Conservation (phyloP, 768 basidiomycete species). For the Termitomyces sp. region DNA sequence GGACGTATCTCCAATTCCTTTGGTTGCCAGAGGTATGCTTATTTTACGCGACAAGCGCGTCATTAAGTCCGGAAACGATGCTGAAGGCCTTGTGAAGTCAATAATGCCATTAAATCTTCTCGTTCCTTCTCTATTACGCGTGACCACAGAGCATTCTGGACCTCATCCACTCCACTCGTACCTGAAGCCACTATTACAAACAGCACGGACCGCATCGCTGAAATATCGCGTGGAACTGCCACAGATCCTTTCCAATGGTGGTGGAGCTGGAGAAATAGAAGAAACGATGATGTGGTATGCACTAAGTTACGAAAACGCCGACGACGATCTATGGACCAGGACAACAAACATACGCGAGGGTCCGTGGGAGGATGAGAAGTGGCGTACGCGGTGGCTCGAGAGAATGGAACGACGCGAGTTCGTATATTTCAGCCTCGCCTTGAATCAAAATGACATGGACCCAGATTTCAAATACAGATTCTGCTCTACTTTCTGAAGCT, state of each 20-base stretch:
- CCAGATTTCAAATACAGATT: conserved; percentile 71
- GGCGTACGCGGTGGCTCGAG: conserved; percentile 53
- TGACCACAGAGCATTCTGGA: conserved; percentile 28
- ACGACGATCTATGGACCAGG: conserved; percentile 22
- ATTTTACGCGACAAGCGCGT: conserved; percentile 2
- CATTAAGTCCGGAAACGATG: neutral
- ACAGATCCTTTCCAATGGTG: conserved; percentile 50
- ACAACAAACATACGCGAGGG: conserved; percentile 20
- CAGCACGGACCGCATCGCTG: conserved; percentile 41
- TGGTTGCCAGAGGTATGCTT: conserved; percentile 70
- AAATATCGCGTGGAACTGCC: conserved; percentile 68
- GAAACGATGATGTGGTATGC: conserved; percentile 78
- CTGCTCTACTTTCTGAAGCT: conserved; percentile 63
- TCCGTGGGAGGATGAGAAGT: conserved; percentile 46
- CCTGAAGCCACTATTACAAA: conserved; percentile 60
- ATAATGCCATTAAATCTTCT: conserved; percentile 63
- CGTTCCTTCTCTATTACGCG: conserved; percentile 49
- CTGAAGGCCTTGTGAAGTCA: conserved; percentile 36
- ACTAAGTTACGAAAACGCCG: conserved; percentile 52
- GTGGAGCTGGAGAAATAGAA: conserved; percentile 58
- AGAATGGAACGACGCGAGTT: conserved; percentile 69
- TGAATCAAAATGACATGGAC: neutral
- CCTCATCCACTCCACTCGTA: conserved; percentile 52
- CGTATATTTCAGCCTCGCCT: conserved; percentile 7
- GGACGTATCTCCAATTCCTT: conserved; percentile 71